Base-by-base conservation (phyloP, 345 rosid species). In the Moricandia moricandioides region DNA sequence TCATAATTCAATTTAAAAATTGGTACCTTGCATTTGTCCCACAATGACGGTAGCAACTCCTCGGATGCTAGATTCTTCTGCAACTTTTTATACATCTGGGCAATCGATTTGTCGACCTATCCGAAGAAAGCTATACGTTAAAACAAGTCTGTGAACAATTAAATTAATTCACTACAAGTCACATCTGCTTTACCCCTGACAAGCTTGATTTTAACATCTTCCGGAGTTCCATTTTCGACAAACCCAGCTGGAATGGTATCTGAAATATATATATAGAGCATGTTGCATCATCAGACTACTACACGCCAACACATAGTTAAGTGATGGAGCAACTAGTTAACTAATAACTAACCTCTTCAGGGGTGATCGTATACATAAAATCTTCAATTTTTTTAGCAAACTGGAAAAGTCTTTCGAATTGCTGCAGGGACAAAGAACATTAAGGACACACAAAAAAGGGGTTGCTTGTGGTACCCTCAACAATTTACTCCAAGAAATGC, bases 11-110 rank as follows among this genome's bases (percentile, higher is more conserved):
- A 17, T 67, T 58, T 39, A 4, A 27, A 21, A 0, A n/a, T 61
- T 47, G 39, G 27, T 82, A 92, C 98, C 98, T 95, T 95, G 92
- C 97, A 92, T 82, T 95, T 95, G 72, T 95, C 99, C 99, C 99
- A 95, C 63, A 92, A 77, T 37, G 98, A 95, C 34, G 99, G 98
- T 56, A 95, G 79, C 68, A 92, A 82, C 77, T 95, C 98, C 62
- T 95, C 98, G 0, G 99, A 95, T 39, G 94, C 84, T 52, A 95
- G 82, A 84, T 86, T 92, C 87, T 92, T 95, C 86, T 95, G 99
- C 88, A 95, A 79, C 84, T 86, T 95, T 80, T 95, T 95, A 62
- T 90, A 92, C 99, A 95, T 95, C 14, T 90, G 86, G 51, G 85
- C 82, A 30, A 95, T 85, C 39, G 97, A 90, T 81, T 88, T 92